Conservation (phyloP, 2,329 filamentous ascomycete genomes). For the Aspergillus latus region DNA sequence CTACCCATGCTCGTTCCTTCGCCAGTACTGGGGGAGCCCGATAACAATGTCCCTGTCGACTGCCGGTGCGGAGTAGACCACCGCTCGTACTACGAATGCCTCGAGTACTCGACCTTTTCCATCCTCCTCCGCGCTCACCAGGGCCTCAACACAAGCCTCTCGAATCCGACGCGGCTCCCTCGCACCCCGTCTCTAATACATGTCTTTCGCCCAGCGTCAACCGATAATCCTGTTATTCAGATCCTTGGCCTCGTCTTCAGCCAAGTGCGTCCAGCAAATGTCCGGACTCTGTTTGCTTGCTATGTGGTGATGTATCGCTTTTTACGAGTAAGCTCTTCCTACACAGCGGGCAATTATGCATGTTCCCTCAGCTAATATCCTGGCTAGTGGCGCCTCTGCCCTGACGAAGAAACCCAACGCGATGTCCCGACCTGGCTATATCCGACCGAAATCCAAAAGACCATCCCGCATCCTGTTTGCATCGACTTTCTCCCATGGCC, state of each 20-base stretch:
- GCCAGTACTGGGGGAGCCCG: conserved; percentile 9
- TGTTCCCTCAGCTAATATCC: background rate
- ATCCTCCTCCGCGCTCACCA: conserved; percentile 13
- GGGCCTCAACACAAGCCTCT: conserved; percentile 14
- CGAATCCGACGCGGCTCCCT: conserved; percentile 13
- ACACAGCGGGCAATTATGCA: too few species aligned
- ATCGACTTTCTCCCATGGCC: conserved; percentile 16
- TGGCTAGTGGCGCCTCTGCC: conserved; percentile 14
- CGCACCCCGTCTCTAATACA: conserved; percentile 12
- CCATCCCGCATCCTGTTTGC: conserved; percentile 15
- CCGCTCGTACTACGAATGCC: conserved; percentile 12
- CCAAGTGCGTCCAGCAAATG: conserved; percentile 14
- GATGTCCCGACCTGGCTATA: conserved; percentile 14
- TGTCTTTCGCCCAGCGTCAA: conserved; percentile 14
- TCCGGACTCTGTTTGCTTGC: conserved; percentile 13
- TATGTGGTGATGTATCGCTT: conserved; percentile 16
- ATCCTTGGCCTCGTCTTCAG: conserved; percentile 13
- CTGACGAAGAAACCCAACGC: conserved; percentile 16
- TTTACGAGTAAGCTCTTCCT: conserved; percentile 6
- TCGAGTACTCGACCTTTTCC: conserved; percentile 14
- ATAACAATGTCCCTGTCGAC: conserved; percentile 14
- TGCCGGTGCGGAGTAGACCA: conserved; percentile 15
- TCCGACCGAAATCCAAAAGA: conserved; percentile 15
- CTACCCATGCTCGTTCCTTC: conserved; percentile 8
- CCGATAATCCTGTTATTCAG: conserved; percentile 15